Base-by-base conservation (phyloP, 768 basidiomycete species). In the Auricularia sp. region DNA sequence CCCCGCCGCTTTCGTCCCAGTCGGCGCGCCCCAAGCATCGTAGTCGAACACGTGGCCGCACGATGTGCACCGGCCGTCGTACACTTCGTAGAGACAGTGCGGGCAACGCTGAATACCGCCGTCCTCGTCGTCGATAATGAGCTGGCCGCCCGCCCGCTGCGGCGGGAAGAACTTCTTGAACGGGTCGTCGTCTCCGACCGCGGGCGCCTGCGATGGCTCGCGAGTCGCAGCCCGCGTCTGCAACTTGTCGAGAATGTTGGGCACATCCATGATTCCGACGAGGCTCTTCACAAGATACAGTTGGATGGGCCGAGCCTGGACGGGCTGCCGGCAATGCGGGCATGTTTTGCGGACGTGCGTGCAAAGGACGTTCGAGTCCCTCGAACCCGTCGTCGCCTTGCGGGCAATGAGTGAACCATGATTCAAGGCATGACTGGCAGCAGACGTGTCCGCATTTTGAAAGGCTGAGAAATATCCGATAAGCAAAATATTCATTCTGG, bases 61-160 rank as follows among this genome's bases (percentile, higher is more conserved):
- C 11, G 70, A 70, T 3, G 84, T 79, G 70, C 91, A 93, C 23
- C 79, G 71, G 1, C 87, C 87, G 66, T 79, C 84, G 82, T 81
- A 84, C 66, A 93, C 87, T 74, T 93, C 91, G 70, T 91, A 84
- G 79, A 85, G 81, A 67, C 90, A 92, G 53, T 86, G 85, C 16
- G 84, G 70, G 71, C 91, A 93, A 18, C 90, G 81, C 70, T 84
- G 87, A n/a, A 92, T 79, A 1, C 85, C 87, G 11, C 86, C 88
- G 65, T 91, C 90, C 67, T 90, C 88, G 8, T 77, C 78, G 70
- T 92, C 90, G 39, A 81, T 81, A 77, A 87, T 83, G 0, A 89
- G 88, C 68, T 85, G 74, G 34, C 79, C 76, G 23, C 23, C 7
- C 34, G 21, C 16, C 4, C 56, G 56, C 14, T 59, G 23, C 0